Evolutionary conservation across 2,329 filamentous ascomycete genomes (phyloP).

Genomic region (Fusarium torreyae): DNA sequence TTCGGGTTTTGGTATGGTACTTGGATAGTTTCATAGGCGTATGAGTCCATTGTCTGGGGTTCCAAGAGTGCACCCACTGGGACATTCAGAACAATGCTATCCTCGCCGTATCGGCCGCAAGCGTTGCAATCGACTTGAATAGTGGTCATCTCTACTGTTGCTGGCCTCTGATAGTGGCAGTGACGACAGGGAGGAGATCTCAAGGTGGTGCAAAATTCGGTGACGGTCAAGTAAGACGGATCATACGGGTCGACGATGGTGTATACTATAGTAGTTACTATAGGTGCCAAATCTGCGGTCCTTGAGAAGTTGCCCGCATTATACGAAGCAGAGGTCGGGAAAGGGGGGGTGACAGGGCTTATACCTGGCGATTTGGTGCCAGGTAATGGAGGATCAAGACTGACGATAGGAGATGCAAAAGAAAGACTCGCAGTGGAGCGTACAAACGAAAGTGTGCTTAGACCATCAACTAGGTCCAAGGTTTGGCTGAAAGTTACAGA

Average conservation of each 20-base stretch:
- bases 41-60: not conserved
- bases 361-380: not conserved
- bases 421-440: not conserved
- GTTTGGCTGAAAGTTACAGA: not conserved
- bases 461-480: not conserved
- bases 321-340: not conserved
- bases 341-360: not conserved
- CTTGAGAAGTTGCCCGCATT: not conserved
- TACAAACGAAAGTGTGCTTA: not conserved
- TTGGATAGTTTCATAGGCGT: not conserved
- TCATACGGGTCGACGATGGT: slow-evolving; percentile 25
- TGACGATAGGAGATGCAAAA: not conserved
- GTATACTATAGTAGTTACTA: slow-evolving; percentile 25
- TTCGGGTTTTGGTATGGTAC: not conserved
- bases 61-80: slow-evolving; percentile 4
- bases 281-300: not conserved
- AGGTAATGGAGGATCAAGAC: not conserved
- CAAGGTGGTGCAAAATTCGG: slow-evolving; percentile 24
- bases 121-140: slow-evolving; percentile 12
- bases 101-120: slow-evolving; percentile 28
- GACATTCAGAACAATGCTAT: slow-evolving; percentile 20
- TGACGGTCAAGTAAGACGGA: slow-evolving; percentile 18
- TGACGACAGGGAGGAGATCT: slow-evolving; percentile 14
- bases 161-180: slow-evolving; percentile 11
- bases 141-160: slow-evolving; percentile 30